Evolutionary conservation across 192 early-diverging fungal genomes (phyloP).

Genomic region (Linderina pennispora): DNA sequence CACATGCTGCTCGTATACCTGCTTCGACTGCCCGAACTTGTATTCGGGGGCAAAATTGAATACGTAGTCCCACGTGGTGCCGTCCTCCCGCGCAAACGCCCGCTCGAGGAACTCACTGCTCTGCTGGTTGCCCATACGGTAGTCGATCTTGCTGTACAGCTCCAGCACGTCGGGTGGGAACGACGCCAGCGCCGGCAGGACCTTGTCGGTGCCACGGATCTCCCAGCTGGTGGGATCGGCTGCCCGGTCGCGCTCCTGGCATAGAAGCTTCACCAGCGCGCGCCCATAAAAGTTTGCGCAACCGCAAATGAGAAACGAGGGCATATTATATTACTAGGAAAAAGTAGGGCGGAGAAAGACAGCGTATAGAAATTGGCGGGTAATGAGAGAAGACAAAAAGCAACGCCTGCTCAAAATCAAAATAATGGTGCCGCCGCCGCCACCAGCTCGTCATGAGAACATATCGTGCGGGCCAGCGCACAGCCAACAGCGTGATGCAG

Average conservation of each 20-base stretch:
- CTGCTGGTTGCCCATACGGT: slow-evolving; percentile 40
- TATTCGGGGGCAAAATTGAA: slow-evolving; percentile 93
- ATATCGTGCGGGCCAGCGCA: no score
- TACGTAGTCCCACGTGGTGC: slow-evolving; percentile 78
- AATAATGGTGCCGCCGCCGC: no score
- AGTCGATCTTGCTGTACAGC: slow-evolving; percentile 28
- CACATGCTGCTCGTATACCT: slow-evolving; percentile 51
- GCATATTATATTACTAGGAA: slow-evolving; percentile 21
- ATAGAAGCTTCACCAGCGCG: slow-evolving; percentile 28
- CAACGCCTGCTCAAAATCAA: no score
- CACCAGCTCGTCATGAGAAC: no score
- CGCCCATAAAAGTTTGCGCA: slow-evolving; percentile 43
- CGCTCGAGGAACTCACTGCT: slow-evolving; percentile 48
- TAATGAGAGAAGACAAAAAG: not conserved
- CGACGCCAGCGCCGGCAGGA: slow-evolving; percentile 26
- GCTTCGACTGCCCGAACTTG: slow-evolving; percentile 82
- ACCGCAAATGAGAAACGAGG: slow-evolving; percentile 26
- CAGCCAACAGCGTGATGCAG: no score
- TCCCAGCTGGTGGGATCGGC: slow-evolving; percentile 7
- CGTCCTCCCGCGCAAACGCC: slow-evolving; percentile 65
- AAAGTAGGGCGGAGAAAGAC: not conserved
- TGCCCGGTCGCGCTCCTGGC: slow-evolving; percentile 14
- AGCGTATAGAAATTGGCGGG: not conserved
- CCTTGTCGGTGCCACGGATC: slow-evolving; percentile 40
- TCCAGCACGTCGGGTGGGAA: slow-evolving; percentile 12